phyloP scores from a whole-genome alignment of 306 rosid species.

The Vigna nakashimae region DNA sequence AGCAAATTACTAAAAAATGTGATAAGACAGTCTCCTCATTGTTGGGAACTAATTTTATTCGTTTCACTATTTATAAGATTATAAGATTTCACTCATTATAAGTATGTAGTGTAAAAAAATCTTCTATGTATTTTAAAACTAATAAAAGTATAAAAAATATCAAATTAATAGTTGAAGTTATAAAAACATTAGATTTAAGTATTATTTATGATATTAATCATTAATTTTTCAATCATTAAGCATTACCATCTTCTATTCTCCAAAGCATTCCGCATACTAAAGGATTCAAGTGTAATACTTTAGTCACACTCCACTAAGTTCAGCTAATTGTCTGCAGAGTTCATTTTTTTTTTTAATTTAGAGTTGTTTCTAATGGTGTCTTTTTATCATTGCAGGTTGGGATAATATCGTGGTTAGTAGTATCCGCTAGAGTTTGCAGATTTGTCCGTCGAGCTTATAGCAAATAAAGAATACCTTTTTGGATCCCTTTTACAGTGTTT shows the following conservation, averaged over 20 bases:
- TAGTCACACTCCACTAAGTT: neutral
- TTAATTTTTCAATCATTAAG: neutral
- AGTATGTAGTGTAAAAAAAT: too few relatives aligned
- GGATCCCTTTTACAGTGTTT: neutral
- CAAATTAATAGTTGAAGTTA: neutral
- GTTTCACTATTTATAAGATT: neutral
- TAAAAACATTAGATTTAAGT: neutral
- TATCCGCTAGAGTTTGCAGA: constrained; percentile 83
- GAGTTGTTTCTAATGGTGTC: constrained; percentile 8
- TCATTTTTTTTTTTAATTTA: neutral
- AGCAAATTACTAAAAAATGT: too few relatives aligned
- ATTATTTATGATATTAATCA: neutral
- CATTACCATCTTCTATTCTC: neutral
- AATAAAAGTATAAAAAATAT: neutral
- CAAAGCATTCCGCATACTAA: neutral
- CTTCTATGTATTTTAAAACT: neutral
- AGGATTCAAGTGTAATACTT: neutral
- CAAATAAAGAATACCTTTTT: constrained; percentile 37
- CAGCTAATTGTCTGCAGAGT: neutral
- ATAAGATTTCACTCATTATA: neutral
- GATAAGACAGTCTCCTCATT: too few relatives aligned
- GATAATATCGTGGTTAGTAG: constrained; percentile 74
- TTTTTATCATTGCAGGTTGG: constrained; percentile 65
- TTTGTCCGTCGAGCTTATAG: constrained; percentile 56
- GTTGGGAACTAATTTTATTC: neutral